Percentiles rank a stretch among this genome's conserved stretches.
phyloP scores from a whole-genome alignment of 306 rosid genomes.

The Abrus precatorius region DNA sequence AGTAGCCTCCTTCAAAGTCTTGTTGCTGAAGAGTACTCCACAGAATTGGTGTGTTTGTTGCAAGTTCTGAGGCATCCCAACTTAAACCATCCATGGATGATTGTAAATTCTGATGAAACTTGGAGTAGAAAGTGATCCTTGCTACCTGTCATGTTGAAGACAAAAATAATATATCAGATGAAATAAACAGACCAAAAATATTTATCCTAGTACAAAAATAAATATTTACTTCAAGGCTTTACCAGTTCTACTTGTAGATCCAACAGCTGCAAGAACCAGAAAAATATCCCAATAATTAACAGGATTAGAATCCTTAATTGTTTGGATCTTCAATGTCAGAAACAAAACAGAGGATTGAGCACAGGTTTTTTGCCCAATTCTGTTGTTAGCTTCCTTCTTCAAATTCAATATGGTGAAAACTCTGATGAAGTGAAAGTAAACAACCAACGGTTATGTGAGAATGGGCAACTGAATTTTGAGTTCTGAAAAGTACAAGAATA shows the following conservation, averaged over 20 bases:
- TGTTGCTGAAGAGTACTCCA: conserved; percentile 63
- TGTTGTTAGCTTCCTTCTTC: conserved; percentile 45
- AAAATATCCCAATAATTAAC: background rate
- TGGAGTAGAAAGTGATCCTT: conserved; percentile 36
- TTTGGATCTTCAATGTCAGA: conserved; percentile 44
- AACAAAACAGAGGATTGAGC: conserved; percentile 43
- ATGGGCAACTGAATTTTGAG: conserved; percentile 52
- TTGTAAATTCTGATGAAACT: conserved; percentile 10
- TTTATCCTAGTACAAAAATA: background rate
- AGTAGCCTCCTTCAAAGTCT: conserved; percentile 58
- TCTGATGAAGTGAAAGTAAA: conserved; percentile 47
- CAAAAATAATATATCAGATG: background rate
- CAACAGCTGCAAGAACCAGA: conserved; percentile 44
- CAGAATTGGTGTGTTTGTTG: conserved; percentile 45
- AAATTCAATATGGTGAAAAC: conserved; percentile 52
- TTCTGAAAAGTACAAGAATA: background rate
- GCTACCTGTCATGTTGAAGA: conserved; percentile 37
- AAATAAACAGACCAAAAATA: background rate
- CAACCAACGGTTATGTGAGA: conserved; percentile 58
- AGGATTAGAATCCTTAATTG: conserved; percentile 28
- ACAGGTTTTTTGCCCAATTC: conserved; percentile 52
- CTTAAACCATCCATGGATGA: conserved; percentile 66
- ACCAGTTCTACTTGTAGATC: conserved; percentile 55
- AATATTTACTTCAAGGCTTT: conserved; percentile 33
- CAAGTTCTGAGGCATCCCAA: conserved; percentile 63